These are phyloP conservation scores for Phytophthora parvispora DNA, from an alignment of 352 stramenopile genomes.

Conservation along the genomic window DNA sequence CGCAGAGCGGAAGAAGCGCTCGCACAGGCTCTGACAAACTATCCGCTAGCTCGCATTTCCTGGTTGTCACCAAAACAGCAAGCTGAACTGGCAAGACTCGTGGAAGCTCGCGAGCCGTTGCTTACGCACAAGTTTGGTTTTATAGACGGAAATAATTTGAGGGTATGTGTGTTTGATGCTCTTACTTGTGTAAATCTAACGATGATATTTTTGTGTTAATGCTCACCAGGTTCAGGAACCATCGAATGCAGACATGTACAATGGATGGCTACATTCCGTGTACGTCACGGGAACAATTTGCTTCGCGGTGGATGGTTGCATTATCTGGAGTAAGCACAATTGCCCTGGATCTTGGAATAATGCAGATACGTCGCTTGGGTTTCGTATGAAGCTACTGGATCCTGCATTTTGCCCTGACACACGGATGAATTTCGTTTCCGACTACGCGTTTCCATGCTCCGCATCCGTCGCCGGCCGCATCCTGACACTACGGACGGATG, in stretches of 20 bases:
- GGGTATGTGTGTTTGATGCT: not conserved
- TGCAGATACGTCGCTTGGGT: not conserved
- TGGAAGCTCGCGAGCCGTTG: not conserved
- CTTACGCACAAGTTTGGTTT: not conserved
- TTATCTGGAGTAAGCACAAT: conserved; percentile 21
- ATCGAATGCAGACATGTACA: conserved; percentile 10
- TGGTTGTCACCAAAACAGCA: not conserved
- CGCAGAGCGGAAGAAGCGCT: not conserved
- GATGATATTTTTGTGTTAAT: not conserved
- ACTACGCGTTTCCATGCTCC: conserved; percentile 3
- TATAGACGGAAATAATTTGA: not conserved
- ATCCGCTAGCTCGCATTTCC: not conserved
- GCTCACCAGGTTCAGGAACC: conserved; percentile 12
- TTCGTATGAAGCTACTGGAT: conserved; percentile 3
- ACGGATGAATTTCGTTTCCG: conserved; percentile 4
- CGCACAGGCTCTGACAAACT: not conserved
- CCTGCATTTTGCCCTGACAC: not conserved
- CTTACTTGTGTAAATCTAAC: not conserved
- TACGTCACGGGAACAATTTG: conserved; percentile 18
- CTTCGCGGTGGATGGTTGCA: conserved; percentile 18
- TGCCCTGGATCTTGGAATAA: conserved; percentile 25
- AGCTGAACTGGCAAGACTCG: not conserved
- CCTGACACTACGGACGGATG: not conserved
- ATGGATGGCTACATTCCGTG: conserved; percentile 21
- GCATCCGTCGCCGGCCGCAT: not conserved